Conservation (phyloP, 306 rosid genomes). For the Quercus variabilis region DNA sequence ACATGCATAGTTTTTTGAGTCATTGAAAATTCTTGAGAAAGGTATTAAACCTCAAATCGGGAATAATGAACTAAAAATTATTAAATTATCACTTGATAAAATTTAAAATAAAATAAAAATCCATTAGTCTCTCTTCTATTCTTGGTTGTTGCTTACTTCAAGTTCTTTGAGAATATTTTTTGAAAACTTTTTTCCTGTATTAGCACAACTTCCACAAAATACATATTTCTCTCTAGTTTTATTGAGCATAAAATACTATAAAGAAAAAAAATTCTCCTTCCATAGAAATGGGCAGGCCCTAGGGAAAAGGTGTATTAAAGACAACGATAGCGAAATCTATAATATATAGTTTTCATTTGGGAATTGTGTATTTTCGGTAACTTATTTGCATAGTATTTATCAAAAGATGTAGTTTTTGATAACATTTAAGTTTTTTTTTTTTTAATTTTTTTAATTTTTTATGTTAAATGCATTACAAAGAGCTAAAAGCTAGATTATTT, state of each 20-base stretch:
- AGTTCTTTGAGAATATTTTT: neutral
- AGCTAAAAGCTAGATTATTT: too few species aligned
- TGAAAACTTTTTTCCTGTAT: neutral
- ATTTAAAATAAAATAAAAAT: neutral
- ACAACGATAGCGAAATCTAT: neutral
- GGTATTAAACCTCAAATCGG: neutral
- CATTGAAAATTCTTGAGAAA: neutral
- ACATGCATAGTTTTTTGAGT: neutral
- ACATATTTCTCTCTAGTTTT: neutral
- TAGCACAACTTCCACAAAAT: neutral
- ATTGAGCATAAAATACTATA: neutral
- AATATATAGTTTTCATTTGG: neutral
- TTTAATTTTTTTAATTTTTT: too few species aligned
- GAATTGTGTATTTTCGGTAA: too few species aligned
- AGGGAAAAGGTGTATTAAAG: neutral
- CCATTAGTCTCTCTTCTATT: neutral
- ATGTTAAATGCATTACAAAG: too few species aligned
- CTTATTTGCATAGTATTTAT: too few species aligned
- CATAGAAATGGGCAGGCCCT: neutral
- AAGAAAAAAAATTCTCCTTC: neutral
- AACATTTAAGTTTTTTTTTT: too few species aligned
- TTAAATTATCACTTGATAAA: too few species aligned
- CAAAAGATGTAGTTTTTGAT: too few species aligned
- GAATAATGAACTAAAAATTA: neutral
- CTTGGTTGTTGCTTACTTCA: neutral